Evolutionary conservation across 352 stramenopile genomes (phyloP).

Genomic region (Poterioochromonas sp.): DNA sequence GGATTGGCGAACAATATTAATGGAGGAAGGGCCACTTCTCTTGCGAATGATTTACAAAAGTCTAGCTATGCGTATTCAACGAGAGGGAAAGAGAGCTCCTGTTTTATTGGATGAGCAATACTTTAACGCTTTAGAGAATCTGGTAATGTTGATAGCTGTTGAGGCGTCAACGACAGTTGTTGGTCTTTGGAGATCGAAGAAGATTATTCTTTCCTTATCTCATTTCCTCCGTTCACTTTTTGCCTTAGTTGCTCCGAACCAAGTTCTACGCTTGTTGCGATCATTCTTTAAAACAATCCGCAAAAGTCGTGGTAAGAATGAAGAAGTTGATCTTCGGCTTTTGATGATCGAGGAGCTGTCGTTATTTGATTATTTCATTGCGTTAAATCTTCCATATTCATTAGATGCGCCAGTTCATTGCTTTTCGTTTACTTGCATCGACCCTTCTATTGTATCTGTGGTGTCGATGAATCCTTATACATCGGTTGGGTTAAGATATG

Average conservation of each 20-base stretch:
- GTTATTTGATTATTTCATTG: slow-evolving; percentile 21
- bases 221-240: not conserved
- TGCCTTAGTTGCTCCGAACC: not conserved
- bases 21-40: not conserved
- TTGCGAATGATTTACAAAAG: slow-evolving; percentile 9
- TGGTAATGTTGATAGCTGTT: not conserved
- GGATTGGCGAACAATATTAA: not conserved
- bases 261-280: not conserved
- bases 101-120: slow-evolving; percentile 17
- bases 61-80: not conserved
- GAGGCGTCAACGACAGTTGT: not conserved
- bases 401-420: not conserved
- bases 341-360: not conserved
- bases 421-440: not conserved
- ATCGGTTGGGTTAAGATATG: not conserved
- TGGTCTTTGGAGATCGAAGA: not conserved
- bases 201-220: not conserved
- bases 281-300: not conserved
- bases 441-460: not conserved
- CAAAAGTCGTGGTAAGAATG: not conserved
- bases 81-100: not conserved
- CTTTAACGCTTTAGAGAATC: not conserved
- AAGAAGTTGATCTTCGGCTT: not conserved
- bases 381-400: slow-evolving; percentile 18
- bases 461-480: not conserved